Evolutionary conservation across 257 asterid genomes (phyloP), one percentile per base, ranked within the genome.

Genomic region (Ballota nigra): DNA sequence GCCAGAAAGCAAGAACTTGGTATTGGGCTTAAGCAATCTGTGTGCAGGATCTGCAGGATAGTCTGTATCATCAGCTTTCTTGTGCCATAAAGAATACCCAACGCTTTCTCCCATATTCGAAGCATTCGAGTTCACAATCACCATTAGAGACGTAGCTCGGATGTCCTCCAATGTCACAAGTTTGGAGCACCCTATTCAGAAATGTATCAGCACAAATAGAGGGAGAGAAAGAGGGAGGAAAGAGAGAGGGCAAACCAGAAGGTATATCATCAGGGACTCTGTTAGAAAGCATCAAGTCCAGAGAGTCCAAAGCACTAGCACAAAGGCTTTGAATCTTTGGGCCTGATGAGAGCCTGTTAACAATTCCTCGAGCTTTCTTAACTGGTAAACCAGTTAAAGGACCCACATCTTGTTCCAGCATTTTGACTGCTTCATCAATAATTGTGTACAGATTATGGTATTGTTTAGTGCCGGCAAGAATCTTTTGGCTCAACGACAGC

Each of bases 281-380:
- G 66, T 77, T 75, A 11, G 79, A 74, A 70, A 82, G 85, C 85
- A 82, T 66, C 64, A 70, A 75, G 82, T 92, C 96, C 60, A 89
- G 79, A 77, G 90, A 80, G 69, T 85, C 96, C 78, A 89, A 74
- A 38, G 93, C 97, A 69, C 90, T 85, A 61, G 86, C 88, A 68
- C 96, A 92, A 49, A 84, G 77, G 75, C 76, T 83, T 73, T 92
- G 96, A 78, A 89, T 86, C 19, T 83, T 80, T 0, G 86, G 83
- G 61, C 96, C 93, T 18, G 96, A 87, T 33, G 91, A 85, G 78
- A 92, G 96, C 79, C 97, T 68, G 74, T 85, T 92, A 68, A 89
- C 97, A 59, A 92, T 92, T 75, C 93, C 86, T 64, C 96, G 84
- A 70, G 92, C 95, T 84, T 70, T 89, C 73, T 86, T 92, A 53